Conservation (phyloP, 2,329 filamentous ascomycete genomes). For the Chrysoporthe puriensis region DNA sequence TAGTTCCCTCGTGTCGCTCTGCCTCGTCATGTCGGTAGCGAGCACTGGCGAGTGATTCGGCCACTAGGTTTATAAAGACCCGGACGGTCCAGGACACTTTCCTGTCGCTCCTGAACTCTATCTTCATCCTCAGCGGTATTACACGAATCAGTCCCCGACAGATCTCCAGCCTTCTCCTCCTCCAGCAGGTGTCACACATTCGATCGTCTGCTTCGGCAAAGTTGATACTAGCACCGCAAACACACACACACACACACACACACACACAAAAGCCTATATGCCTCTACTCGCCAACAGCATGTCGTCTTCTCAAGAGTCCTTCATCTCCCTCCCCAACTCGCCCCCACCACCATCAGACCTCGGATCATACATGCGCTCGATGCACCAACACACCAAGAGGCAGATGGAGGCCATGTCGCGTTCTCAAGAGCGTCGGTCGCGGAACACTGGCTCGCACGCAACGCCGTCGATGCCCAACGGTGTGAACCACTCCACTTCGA, state of each 20-base stretch:
- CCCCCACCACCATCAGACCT: slow-evolving; percentile 37
- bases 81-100: background rate
- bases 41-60: background rate
- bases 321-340: slow-evolving; percentile 31
- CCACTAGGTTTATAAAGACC: slow-evolving; percentile 24
- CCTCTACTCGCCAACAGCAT: slow-evolving; percentile 30
- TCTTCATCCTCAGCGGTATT: background rate
- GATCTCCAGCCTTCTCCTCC: background rate
- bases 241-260: background rate
- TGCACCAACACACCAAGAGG: slow-evolving; percentile 67
- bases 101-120: background rate
- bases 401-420: slow-evolving; percentile 64
- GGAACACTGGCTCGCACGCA: slow-evolving; percentile 20
- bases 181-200: background rate
- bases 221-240: no score
- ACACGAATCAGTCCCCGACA: background rate
- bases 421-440: slow-evolving; percentile 43
- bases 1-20: background rate
- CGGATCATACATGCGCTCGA: slow-evolving; percentile 58
- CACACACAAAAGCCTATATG: slow-evolving; percentile 18
- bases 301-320: slow-evolving; percentile 33
- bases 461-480: slow-evolving; percentile 36
- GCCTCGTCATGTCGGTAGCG: background rate
- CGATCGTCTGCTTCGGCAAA: background rate
- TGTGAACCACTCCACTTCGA: slow-evolving; percentile 23